Evolutionary conservation across 306 rosid species (phyloP).

Genomic region (Dryas octopetala): DNA sequence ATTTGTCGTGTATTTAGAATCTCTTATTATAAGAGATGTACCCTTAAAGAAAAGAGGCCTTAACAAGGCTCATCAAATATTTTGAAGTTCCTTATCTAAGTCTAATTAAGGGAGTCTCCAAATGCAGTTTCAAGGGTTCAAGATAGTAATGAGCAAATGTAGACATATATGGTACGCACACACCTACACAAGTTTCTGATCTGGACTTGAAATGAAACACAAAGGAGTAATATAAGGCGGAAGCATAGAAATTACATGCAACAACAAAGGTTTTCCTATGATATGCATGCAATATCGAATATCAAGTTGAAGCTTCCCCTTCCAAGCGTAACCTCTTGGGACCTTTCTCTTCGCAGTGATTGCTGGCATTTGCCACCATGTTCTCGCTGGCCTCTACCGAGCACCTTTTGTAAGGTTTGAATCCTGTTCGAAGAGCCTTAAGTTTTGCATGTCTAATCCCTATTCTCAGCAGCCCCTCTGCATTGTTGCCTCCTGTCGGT

Average conservation of each 20-base stretch:
- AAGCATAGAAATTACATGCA: slow-evolving; percentile 33
- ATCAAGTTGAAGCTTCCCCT: slow-evolving; percentile 58
- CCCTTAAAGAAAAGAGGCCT: slow-evolving; percentile 24
- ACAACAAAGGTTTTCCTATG: slow-evolving; percentile 49
- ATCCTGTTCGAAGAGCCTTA: slow-evolving; percentile 75
- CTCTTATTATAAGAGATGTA: slow-evolving; percentile 1
- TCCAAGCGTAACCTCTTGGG: slow-evolving; percentile 76
- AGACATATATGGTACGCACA: slow-evolving; percentile 56
- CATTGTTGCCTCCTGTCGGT: slow-evolving; percentile 34
- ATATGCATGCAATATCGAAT: slow-evolving; percentile 46
- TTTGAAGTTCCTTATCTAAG: slow-evolving; percentile 13
- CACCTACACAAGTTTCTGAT: slow-evolving; percentile 62
- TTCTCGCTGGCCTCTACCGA: slow-evolving; percentile 71
- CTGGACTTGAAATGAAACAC: slow-evolving; percentile 34
- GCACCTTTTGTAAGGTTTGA: slow-evolving; percentile 95
- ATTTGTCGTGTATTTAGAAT: neutral
- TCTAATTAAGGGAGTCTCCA: slow-evolving; percentile 39
- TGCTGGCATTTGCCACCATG: slow-evolving; percentile 40
- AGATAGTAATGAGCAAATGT: slow-evolving; percentile 39
- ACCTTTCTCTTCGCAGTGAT: slow-evolving; percentile 69
- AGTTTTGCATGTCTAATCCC: slow-evolving; percentile 72
- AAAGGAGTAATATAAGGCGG: slow-evolving; percentile 9
- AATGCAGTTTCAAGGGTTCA: slow-evolving; percentile 40
- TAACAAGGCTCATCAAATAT: slow-evolving; percentile 38
- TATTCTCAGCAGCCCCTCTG: slow-evolving; percentile 52